A percentile compares a stretch with the other conserved stretches of the same genome.
Evolutionary conservation across 345 rosid species (phyloP).

Genomic region (Lepidium aucheri): DNA sequence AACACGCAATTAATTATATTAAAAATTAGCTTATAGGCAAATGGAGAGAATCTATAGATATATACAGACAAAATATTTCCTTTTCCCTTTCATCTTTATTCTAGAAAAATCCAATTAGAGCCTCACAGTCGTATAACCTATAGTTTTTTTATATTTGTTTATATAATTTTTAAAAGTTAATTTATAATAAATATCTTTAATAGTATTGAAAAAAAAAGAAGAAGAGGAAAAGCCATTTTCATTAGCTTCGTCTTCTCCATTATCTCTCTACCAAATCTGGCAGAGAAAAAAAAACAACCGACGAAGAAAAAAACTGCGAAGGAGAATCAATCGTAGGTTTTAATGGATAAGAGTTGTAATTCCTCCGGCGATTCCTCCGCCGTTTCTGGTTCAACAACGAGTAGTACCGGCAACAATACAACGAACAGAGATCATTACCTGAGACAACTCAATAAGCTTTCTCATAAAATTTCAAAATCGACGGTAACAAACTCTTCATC

Average conservation of each 20-base stretch:
- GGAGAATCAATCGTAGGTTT: neutral
- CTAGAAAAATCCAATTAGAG: slow-evolving; percentile 23
- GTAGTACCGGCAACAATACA: slow-evolving; percentile 13
- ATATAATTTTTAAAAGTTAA: neutral
- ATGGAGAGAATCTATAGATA: slow-evolving; percentile 12
- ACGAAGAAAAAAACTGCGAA: neutral
- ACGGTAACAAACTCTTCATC: neutral
- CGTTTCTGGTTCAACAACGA: slow-evolving; percentile 12
- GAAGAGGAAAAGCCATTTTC: slow-evolving; percentile 1
- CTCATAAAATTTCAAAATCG: slow-evolving; percentile 80
- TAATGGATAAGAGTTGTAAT: slow-evolving; percentile 55
- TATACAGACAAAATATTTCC: slow-evolving; percentile 26
- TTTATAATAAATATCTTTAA: slow-evolving; percentile 9
- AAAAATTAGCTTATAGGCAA: neutral
- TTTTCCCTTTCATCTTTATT: slow-evolving; percentile 25
- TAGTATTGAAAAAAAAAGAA: neutral
- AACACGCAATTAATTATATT: neutral
- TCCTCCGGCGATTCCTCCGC: slow-evolving; percentile 44
- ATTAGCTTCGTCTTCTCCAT: slow-evolving; percentile 18
- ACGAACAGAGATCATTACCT: slow-evolving; percentile 39
- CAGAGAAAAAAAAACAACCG: neutral
- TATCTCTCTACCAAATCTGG: slow-evolving; percentile 30
- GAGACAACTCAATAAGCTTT: slow-evolving; percentile 66
- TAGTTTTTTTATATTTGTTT: neutral
- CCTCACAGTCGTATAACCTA: slow-evolving; percentile 15